These are phyloP conservation scores for Bacidia rubella DNA, from an alignment of 495 filamentous ascomycete genomes.

Conservation along the genomic window DNA sequence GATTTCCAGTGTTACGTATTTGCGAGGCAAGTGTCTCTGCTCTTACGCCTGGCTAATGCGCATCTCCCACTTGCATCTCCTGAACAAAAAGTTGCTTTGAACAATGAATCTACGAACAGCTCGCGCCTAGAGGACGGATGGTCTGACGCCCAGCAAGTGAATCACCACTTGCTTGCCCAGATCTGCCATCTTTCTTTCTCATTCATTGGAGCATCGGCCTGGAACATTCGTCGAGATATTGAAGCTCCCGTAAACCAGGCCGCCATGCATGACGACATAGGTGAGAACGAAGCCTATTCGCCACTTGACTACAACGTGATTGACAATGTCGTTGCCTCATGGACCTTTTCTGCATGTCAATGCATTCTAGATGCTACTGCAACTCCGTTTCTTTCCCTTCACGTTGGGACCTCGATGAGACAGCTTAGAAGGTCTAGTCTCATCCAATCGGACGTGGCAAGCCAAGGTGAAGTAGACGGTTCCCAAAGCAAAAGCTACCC, in stretches of 20 bases:
- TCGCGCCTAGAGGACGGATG: not conserved
- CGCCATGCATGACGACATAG: not conserved
- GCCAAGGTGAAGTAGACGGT: not conserved
- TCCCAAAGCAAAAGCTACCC: slow-evolving; percentile 16
- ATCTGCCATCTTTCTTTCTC: slow-evolving; percentile 64
- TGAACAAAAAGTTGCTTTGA: not conserved
- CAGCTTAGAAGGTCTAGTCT: slow-evolving; percentile 6
- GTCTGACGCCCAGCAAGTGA: slow-evolving; percentile 46
- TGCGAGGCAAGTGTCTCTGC: slow-evolving; percentile 68
- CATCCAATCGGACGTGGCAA: not conserved
- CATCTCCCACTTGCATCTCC: not conserved
- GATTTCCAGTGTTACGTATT: slow-evolving; percentile 95
- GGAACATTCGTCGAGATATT: slow-evolving; percentile 66
- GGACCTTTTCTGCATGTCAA: slow-evolving; percentile 65
- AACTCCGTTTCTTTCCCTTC: slow-evolving; percentile 40
- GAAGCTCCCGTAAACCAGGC: slow-evolving; percentile 16
- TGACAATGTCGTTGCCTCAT: slow-evolving; percentile 73
- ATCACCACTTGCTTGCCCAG: slow-evolving; percentile 63
- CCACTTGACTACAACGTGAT: slow-evolving; percentile 33
- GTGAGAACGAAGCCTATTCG: slow-evolving; percentile 14
- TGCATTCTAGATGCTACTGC: slow-evolving; percentile 67
- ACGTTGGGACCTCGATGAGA: slow-evolving; percentile 12
- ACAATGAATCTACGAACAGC: not conserved
- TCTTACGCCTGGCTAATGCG: slow-evolving; percentile 69
- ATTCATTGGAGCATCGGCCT: slow-evolving; percentile 66